A percentile compares a stretch with the other conserved stretches of the same genome.
Evolutionary conservation across 768 basidiomycete species (phyloP).

Genomic region (Lyophyllum semitale): DNA sequence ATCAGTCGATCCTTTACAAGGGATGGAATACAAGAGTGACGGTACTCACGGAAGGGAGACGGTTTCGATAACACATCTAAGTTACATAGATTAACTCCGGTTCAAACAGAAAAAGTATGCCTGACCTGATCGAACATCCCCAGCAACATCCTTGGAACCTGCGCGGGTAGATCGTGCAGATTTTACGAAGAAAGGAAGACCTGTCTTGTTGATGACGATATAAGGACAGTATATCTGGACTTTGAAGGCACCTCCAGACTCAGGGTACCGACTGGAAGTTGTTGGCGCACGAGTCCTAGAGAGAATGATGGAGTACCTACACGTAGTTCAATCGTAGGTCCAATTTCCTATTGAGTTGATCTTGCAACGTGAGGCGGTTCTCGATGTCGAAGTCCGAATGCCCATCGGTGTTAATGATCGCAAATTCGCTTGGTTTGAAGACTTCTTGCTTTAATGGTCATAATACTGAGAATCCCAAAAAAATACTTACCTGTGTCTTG

Average conservation of each 20-base stretch:
- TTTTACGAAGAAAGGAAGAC: slow-evolving; percentile 75
- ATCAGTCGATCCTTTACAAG: neutral
- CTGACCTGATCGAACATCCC: slow-evolving; percentile 68
- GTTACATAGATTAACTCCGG: neutral
- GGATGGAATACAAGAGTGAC: neutral
- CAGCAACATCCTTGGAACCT: slow-evolving; percentile 80
- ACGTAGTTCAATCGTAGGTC: slow-evolving; percentile 86
- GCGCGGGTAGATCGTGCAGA: slow-evolving; percentile 63
- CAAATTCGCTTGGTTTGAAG: slow-evolving; percentile 93
- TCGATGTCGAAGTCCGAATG: slow-evolving; percentile 89
- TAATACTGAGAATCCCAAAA: neutral
- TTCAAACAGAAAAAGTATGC: slow-evolving; percentile 7
- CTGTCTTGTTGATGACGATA: slow-evolving; percentile 90
- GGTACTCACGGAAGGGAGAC: slow-evolving; percentile 75
- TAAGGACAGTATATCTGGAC: slow-evolving; percentile 94
- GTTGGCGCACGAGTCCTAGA: neutral
- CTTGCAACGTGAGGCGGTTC: slow-evolving; percentile 67
- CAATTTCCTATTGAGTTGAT: slow-evolving; percentile 73
- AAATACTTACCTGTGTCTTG: slow-evolving; percentile 79
- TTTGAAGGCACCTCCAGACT: slow-evolving; percentile 94
- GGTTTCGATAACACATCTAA: slow-evolving; percentile 32
- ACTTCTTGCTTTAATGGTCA: slow-evolving; percentile 40
- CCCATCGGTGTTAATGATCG: slow-evolving; percentile 94
- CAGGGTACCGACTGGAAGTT: slow-evolving; percentile 63
- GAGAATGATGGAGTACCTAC: slow-evolving; percentile 47